phyloP scores from a whole-genome alignment of 306 rosid species.

The Castanospermum australe region DNA sequence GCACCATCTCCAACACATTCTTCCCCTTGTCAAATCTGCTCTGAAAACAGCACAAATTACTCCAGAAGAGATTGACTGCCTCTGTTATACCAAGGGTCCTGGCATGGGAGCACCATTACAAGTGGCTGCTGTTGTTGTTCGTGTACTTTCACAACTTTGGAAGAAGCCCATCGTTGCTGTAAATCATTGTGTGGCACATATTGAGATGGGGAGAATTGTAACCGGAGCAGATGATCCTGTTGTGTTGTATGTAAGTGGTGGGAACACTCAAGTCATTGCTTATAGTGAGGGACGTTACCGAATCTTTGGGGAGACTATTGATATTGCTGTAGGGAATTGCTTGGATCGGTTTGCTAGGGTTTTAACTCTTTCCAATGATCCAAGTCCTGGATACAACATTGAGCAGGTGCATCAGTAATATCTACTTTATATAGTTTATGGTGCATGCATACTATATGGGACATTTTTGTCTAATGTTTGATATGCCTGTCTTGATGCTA shows the following conservation, averaged over 20 bases:
- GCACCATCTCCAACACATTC: conserved; percentile 80
- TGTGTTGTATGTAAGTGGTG: conserved; percentile 90
- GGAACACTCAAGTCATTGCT: conserved; percentile 93
- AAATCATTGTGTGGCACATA: conserved; percentile 92
- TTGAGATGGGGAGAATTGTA: conserved; percentile 95
- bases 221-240: conserved; percentile 95
- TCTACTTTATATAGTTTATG: background rate
- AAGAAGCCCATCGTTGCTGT: conserved; percentile 89
- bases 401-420: conserved; percentile 63
- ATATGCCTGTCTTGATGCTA: background rate
- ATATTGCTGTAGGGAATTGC: conserved; percentile 92
- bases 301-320: conserved; percentile 93
- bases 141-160: conserved; percentile 87
- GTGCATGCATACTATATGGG: background rate
- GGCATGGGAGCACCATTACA: conserved; percentile 97
- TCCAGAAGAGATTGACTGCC: conserved; percentile 74
- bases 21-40: conserved; percentile 75
- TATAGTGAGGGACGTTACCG: conserved; percentile 89
- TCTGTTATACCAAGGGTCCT: conserved; percentile 93
- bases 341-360: conserved; percentile 95
- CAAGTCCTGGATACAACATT: conserved; percentile 85
- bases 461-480: background rate
- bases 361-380: conserved; percentile 82
- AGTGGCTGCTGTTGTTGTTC: conserved; percentile 77
- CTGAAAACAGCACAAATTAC: conserved; percentile 58